Base-by-base conservation (phyloP, 768 basidiomycete species). In the Calocybe cyanea region DNA sequence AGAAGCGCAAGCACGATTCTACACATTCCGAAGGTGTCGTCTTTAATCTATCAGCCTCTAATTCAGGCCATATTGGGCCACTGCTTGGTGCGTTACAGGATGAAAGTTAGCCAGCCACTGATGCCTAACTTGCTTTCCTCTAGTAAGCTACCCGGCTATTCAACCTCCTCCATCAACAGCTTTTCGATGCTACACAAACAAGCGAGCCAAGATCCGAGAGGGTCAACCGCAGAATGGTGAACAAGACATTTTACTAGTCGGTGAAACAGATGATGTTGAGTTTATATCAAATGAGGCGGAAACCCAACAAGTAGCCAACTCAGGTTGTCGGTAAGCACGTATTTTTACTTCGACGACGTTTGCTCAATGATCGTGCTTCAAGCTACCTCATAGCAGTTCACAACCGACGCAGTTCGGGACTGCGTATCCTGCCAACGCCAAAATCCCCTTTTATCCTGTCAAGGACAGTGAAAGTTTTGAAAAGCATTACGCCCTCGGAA, bases 311-410 rank as follows among this genome's bases (percentile, higher is more conserved):
- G 72, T 68, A 4, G 75, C 76, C 23, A 69, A 79, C 36, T 63
- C 70, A 41, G 83, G 84, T 20, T 91, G 85, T 69, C 80, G 77
- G 90, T 91, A 57, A 56, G 82, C 67, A 37, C 40, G 37, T 15
- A 43, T 48, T 11, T 18, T 11, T 31, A 17, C 35, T 25, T 39
- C 17, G 14, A 9, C 34, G 34, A 19, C 37, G 32, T 19, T 38
- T 15, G 44, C 40, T 48, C 17, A 38, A 40, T 38, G 19, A 8
- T 15, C 25, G 49, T 34, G 33, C 10, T 34, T 17, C n/a, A 25
- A 89, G 92, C 56, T 98, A 98, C 62, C 69, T 94, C 33, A 65
- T 96, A 18, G 93, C 85, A 3, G 71, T 95, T 17, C 86, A 84
- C 60, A 84, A 93, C 66, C 87, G 83, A 44, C 71, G 76, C 35